Evolutionary conservation across 192 early-diverging fungal genomes (phyloP), one percentile per base, ranked within the genome.

Genomic region (Oehlia diaphana): DNA sequence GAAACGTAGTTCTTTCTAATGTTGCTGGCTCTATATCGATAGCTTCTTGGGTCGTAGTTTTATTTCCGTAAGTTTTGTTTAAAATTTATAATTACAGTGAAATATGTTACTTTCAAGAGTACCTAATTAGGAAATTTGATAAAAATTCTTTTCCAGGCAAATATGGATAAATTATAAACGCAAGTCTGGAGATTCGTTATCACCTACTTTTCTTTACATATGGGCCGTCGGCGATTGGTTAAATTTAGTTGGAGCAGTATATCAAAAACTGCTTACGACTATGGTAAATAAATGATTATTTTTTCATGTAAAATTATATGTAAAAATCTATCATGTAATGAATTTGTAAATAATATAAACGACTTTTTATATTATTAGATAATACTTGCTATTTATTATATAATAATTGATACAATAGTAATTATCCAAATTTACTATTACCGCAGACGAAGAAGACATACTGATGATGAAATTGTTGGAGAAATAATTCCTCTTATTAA

Each of bases 161-260:
- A 84, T 96, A 39, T 92, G 84, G 78, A 87, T 90, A 77, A 96
- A 95, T 85, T 95, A 94, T 86, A 81, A 83, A 81, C 87, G 92
- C 37, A 91, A 94, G 80, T 93, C 89, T 81, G 92, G 93, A 50
- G 92, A 93, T 69, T 92, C 92, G 21, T 82, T 96, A 13, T 94
- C 93, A 33, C 77, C 93, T 68, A 74, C 82, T 5, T 95, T 95
- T 82, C 84, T 94, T 72, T 78, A 90, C 39, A 89, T 94, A 64
- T 96, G 95, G 95, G 82, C 94, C 5, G 80, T 90, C 6, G 95
- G 93, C 44, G 95, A 96, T 76, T 80, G 94, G 12, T 91, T 94
- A 83, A 93, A 92, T 80, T 81, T 95, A 28, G 74, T 89, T 37
- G 95, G 95, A 10, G 89, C 91, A n/a, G 78, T 91, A 42, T 88